These are phyloP conservation scores for Pestalotiopsis fici DNA, from an alignment of 2,329 filamentous ascomycete genomes.

Conservation along the genomic window DNA sequence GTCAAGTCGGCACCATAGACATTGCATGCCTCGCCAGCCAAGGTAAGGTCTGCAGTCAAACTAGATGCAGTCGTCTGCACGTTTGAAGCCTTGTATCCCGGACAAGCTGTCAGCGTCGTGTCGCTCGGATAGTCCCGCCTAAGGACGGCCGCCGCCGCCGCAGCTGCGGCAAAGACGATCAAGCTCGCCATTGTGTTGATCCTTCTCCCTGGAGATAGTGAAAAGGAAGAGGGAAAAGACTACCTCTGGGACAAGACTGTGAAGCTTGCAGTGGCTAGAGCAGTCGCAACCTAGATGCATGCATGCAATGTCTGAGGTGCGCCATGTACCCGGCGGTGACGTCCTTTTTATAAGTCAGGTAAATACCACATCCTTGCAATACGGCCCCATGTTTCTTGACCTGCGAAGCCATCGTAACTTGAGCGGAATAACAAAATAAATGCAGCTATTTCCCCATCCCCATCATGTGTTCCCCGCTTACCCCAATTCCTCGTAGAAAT, in stretches of 20 bases:
- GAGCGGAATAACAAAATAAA: not conserved
- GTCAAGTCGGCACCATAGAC: slow-evolving; percentile 70
- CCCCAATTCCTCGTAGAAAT: slow-evolving; percentile 1
- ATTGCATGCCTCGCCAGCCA: slow-evolving; percentile 68
- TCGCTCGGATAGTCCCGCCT: slow-evolving; percentile 24
- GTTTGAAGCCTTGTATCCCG: slow-evolving; percentile 63
- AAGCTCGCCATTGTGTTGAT: slow-evolving; percentile 24
- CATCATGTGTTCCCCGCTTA: not conserved
- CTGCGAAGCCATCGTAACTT: not conserved
- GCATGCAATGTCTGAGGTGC: not conserved
- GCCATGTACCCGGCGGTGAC: not conserved
- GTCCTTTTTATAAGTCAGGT: too few relatives aligned
- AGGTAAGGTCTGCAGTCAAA: slow-evolving; percentile 62
- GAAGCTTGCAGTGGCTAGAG: not conserved
- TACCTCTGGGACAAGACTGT: not conserved
- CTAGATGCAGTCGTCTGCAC: slow-evolving; percentile 49
- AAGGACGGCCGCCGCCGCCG: slow-evolving; percentile 24
- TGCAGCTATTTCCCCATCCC: not conserved
- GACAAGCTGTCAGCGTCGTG: slow-evolving; percentile 45
- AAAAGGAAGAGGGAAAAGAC: not conserved
- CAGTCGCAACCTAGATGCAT: not conserved
- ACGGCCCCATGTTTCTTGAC: not conserved
- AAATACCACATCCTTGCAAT: too few relatives aligned
- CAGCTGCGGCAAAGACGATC: slow-evolving; percentile 24
- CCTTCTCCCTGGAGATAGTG: not conserved